Base-by-base conservation (phyloP, 2,329 filamentous ascomycete genomes). In the Paecilomyces sp. region DNA sequence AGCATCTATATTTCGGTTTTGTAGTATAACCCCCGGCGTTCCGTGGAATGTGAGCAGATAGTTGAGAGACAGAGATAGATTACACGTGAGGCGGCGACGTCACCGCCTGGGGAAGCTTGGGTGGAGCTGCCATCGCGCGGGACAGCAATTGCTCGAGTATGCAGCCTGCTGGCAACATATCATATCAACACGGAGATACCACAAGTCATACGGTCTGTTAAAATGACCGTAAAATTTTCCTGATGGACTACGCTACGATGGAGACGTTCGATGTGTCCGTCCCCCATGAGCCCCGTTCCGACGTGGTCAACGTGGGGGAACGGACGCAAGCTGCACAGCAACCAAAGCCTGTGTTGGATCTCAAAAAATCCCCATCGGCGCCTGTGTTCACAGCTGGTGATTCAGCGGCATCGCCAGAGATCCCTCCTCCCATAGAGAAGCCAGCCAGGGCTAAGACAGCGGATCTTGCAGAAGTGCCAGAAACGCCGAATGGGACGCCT, bases 311-410 rank as follows among this genome's bases (percentile, higher is more conserved):
- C 41, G 41, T 22, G 41, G 41, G 41, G 41, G 41, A 47, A 6
- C 41, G 41, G 41, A 18, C 41, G 91, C 90, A 72, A 96, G 81
- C 70, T 89, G 90, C 92, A 96, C 96, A 60, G 63, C 71, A 67
- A 62, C 66, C 62, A 65, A 47, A 47, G 15, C 41, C 41, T 47
- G 41, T 47, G n/a, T 18, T 18, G 13, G 41, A 47, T 9, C 41
- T 47, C 4, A 47, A 47, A 5, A 47, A 47, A 47, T 47, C 41
- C 9, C 41, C 41, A 22, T n/a, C 41, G 13, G 41, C 41, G 13
- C 41, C 41, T 47, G 41, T 47, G n/a, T n/a, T 47, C 41, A 47
- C 41, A 47, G 8, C n/a, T 22, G 41, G n/a, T 18, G 41, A 47
- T 47, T 15, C 41, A 18, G 41, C 41, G 41, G 18, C n/a, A 18